Conservation (phyloP, 805 yeast species). For the Metahyphopichia silvanorum region DNA sequence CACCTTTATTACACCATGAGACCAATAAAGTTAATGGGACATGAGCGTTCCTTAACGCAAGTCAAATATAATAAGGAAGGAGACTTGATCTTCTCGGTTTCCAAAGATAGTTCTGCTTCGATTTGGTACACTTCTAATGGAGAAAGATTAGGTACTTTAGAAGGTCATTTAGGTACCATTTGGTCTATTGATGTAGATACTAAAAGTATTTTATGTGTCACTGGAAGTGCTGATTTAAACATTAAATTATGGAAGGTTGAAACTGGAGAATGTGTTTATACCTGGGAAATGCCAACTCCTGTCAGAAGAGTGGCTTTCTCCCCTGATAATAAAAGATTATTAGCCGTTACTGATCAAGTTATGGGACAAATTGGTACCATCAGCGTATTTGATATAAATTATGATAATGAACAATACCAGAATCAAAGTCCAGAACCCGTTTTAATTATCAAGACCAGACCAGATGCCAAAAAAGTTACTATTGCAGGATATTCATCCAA, state of each 20-base stretch:
- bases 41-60: conserved; percentile 96
- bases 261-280: conserved; percentile 71
- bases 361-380: conserved; percentile 87
- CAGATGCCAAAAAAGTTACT: conserved; percentile 58
- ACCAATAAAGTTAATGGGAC: conserved; percentile 76
- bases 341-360: conserved; percentile 84
- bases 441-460: conserved; percentile 57
- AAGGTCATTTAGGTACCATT: conserved; percentile 84
- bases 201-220: conserved; percentile 64
- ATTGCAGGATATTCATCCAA: conserved; percentile 87
- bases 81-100: conserved; percentile 85
- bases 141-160: conserved; percentile 91
- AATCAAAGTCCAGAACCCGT: conserved; percentile 54
- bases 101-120: conserved; percentile 86
- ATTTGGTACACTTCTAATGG: conserved; percentile 96
- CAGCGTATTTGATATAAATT: conserved; percentile 59
- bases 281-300: conserved; percentile 79
- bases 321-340: conserved; percentile 63
- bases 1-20: conserved; percentile 26
- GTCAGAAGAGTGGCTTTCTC: conserved; percentile 86
- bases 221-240: conserved; percentile 89
- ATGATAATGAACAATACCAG: conserved; percentile 31
- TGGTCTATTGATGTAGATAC: conserved; percentile 89
- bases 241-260: conserved; percentile 81
- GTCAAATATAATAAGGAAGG: conserved; percentile 95